phyloP scores from a whole-genome alignment of 768 basidiomycete species.

The Suillus decipiens region DNA sequence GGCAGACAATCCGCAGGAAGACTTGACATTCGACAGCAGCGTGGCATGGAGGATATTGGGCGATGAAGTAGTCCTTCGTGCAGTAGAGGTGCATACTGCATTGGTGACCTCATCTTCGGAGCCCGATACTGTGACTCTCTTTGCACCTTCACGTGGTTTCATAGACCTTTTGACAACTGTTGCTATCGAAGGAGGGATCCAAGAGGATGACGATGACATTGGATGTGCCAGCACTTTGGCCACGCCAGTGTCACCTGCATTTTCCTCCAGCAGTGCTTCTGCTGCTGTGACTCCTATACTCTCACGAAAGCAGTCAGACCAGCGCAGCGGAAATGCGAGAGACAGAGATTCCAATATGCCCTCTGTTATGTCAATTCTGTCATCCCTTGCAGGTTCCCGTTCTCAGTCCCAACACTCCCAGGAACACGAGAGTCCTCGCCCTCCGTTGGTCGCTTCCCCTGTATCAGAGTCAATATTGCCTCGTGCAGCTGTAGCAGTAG shows the following conservation, averaged over 20 bases:
- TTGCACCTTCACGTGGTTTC: slow-evolving; percentile 24
- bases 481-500: slow-evolving; percentile 59
- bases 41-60: slow-evolving; percentile 61
- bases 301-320: slow-evolving; percentile 62
- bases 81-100: slow-evolving; percentile 39
- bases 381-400: slow-evolving; percentile 64
- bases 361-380: slow-evolving; percentile 63
- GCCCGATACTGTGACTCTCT: slow-evolving; percentile 20
- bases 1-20: slow-evolving; percentile 28
- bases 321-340: slow-evolving; percentile 40
- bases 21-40: slow-evolving; percentile 23
- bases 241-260: slow-evolving; percentile 37
- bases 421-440: slow-evolving; percentile 34
- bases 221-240: slow-evolving; percentile 42
- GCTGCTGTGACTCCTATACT: slow-evolving; percentile 50
- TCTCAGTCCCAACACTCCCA: slow-evolving; percentile 56
- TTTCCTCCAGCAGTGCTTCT: slow-evolving; percentile 30
- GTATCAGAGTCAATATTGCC: slow-evolving; percentile 35
- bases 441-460: slow-evolving; percentile 29
- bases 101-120: slow-evolving; percentile 10
- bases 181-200: slow-evolving; percentile 36
- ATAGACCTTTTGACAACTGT: slow-evolving; percentile 45
- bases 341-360: slow-evolving; percentile 55
- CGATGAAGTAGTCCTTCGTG: slow-evolving; percentile 65
- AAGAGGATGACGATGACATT: slow-evolving; percentile 44